Percentiles rank a stretch among this genome's conserved stretches.
Conservation (phyloP, 2,329 filamentous ascomycete species). For the Cucurbitaria berberidis region DNA sequence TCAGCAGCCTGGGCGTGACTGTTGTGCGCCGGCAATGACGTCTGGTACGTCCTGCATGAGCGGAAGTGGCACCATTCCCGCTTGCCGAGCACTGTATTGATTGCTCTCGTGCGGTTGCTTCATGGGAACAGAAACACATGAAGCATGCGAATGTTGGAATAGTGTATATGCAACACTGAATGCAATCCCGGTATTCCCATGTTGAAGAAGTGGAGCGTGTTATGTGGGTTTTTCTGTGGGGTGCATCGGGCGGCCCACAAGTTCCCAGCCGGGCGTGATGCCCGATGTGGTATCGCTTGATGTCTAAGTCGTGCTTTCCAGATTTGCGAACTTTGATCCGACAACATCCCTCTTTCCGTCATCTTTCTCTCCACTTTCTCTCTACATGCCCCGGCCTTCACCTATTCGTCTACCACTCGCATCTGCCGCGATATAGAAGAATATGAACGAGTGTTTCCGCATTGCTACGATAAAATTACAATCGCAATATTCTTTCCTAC, state of each 20-base stretch:
- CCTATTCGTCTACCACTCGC: neutral
- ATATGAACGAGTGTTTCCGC: neutral
- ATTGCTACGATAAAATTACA: no score
- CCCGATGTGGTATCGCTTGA: neutral
- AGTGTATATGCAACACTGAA: neutral
- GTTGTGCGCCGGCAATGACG: conserved; percentile 19
- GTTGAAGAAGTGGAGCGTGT: conserved; percentile 2
- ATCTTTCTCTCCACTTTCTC: neutral
- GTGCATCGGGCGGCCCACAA: conserved; percentile 12
- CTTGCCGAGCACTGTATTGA: neutral
- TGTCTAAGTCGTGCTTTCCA: neutral
- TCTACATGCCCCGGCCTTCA: neutral
- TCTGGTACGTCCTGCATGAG: conserved; percentile 5
- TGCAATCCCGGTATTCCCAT: neutral
- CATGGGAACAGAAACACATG: neutral
- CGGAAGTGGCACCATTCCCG: conserved; percentile 11
- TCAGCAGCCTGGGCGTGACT: conserved; percentile 13
- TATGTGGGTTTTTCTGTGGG: conserved; percentile 16
- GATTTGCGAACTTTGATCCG: neutral
- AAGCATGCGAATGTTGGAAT: neutral
- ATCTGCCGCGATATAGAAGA: neutral
- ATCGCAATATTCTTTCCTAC: no score
- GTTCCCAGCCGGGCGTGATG: neutral
- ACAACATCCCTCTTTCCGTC: neutral
- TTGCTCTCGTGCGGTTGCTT: neutral